These are phyloP conservation scores for Myriosclerotinia scirpicola DNA, from an alignment of 2,329 filamentous ascomycete genomes.

Conservation along the genomic window DNA sequence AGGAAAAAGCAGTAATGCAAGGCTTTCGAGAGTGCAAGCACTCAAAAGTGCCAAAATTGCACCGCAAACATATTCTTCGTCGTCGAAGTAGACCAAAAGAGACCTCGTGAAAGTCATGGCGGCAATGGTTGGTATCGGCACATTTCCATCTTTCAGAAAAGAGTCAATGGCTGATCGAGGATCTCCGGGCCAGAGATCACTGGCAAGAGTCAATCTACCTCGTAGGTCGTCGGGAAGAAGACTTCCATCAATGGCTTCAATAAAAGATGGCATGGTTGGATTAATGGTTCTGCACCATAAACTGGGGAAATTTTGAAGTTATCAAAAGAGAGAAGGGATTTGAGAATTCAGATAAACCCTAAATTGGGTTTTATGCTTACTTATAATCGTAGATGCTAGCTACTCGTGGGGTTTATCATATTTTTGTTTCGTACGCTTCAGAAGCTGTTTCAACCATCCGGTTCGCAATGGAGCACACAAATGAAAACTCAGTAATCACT, in stretches of 20 bases:
- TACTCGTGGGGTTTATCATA: too few species aligned
- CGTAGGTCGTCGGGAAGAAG: background rate
- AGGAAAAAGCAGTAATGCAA: background rate
- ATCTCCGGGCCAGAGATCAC: background rate
- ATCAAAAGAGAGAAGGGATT: too few species aligned
- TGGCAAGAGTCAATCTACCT: background rate
- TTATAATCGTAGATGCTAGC: too few species aligned
- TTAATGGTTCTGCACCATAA: background rate
- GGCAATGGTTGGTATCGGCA: background rate
- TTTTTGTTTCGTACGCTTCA: too few species aligned
- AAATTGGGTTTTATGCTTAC: too few species aligned
- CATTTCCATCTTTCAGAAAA: background rate
- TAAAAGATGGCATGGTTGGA: background rate
- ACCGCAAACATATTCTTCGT: background rate
- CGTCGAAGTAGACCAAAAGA: background rate
- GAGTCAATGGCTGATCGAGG: background rate
- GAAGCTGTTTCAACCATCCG: too few species aligned
- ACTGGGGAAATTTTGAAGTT: too few species aligned
- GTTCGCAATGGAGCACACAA: too few species aligned
- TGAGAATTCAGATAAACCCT: too few species aligned
- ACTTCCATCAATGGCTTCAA: background rate
- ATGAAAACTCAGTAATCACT: too few species aligned
- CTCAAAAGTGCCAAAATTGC: background rate
- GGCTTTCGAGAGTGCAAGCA: background rate
- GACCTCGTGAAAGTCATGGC: background rate